Base-by-base conservation (phyloP, 192 early-diverging fungal genomes). In the Backusella luteola region DNA sequence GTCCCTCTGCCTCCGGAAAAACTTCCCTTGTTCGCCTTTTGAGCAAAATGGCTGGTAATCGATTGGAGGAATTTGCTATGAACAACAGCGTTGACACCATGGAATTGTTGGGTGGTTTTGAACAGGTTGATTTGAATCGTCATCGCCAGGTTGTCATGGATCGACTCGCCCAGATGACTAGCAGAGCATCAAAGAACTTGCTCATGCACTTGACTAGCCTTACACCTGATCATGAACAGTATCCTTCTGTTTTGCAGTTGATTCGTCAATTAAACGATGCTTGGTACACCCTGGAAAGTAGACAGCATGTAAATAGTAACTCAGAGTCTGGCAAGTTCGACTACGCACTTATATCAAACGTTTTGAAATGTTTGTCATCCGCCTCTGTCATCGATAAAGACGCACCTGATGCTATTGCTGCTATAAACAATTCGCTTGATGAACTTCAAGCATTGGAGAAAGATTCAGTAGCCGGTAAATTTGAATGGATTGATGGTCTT, bases 401-500 rank as follows among this genome's bases (percentile, higher is more conserved):
- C 2, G 70, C 73, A 4, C 35, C 42, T 2, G 56, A 73, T 36
- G 17, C 59, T 1, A 71, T 81, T 23, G 19, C 32, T 1, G 12
- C 39, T 11, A 67, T 74, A 1, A 35, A 34, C 3, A 8, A 15
- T 1, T 66, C 34, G 5, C 67, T 76, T 11, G 21, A 77, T 59
- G 71, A 79, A 0, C 73, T 90, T 15, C 83, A 85, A 53, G 66
- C 44, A 4, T 59, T 89, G 2, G 87, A 90, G 78, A 75, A 71
- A 19, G 80, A 84, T 1, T 84, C 87, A 34, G 88, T 89, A 4
- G 87, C 88, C 39, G 97, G 97, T 17, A 87, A 89, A 19, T 99
- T 99, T 78, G 98, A 99, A 79, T 99, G 98, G 98, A 93, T 97
- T 66, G 98, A 99, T 83, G 96, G 96, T 44, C 89, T 93, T 4